Base-by-base conservation (phyloP, 345 rosid species). In the Kernera saxatilis region DNA sequence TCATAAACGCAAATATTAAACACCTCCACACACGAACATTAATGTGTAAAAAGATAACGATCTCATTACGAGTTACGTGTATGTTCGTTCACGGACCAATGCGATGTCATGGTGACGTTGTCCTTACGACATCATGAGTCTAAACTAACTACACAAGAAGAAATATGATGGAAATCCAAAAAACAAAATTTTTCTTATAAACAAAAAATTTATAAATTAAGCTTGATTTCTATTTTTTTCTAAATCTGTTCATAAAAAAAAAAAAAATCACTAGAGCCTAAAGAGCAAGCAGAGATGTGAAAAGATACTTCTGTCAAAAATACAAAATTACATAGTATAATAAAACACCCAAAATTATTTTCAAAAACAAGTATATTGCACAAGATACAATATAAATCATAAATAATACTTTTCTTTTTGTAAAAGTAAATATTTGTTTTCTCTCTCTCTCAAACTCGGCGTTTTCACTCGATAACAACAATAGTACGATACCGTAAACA, bases 101-200 rank as follows among this genome's bases (percentile, higher is more conserved):
- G 22, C 13, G 7, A 59, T 44, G 78, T 75, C 78, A 75, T 35
- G 23, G 74, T 75, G 78, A 75, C 78, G 78, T 36, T 60, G 12
- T 33, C 57, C 33, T 60, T 61, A 33, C 78, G 63, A 49, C 77
- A 73, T n/a, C 51, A n/a, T 43, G 26, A 51, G 30, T 32, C 27
- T 41, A 41, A 71, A 13, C 15, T 48, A 22, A 25, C 22, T 23
- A 64, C 35, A 56, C 8, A 10, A 30, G 55, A 55, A 9, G 7
- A 68, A 53, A 54, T 5, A 17, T 53, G 23, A 17, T 41, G 17
- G 21, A 29, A 22, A 67, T 6, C 14, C 36, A 14, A 52, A 17
- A 11, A 8, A 3, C 9, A 40, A 67, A 15, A n/a, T 11, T 56
- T 33, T 57, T 32, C 4, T 57, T 25, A 40, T 0, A 15, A 41